These are phyloP conservation scores for Nakaseomyces bracarensis DNA, from an alignment of 1,139 yeast species.

Conservation along the genomic window DNA sequence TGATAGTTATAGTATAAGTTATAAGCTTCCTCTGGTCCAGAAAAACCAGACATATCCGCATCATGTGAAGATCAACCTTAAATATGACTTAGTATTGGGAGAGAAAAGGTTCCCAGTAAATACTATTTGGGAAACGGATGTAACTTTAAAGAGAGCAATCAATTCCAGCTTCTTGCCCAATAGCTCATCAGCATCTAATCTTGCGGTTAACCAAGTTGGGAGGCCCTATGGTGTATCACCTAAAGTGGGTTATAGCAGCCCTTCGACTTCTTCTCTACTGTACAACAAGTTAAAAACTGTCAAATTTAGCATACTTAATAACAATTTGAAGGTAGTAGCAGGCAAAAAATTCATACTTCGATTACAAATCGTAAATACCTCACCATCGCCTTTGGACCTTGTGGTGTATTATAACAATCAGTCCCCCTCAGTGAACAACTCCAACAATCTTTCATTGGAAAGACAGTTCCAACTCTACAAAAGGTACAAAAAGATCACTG, in stretches of 20 bases:
- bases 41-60: conserved; percentile 15
- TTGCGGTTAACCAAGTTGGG: conserved; percentile 2
- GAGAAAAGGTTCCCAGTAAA: conserved; percentile 16
- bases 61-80: conserved; percentile 23
- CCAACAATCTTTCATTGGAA: conserved; percentile 13
- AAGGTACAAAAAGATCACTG: conserved; percentile 19
- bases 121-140: conserved; percentile 31
- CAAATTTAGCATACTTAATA: conserved; percentile 23
- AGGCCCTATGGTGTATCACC: conserved; percentile 8
- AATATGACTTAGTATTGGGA: conserved; percentile 15
- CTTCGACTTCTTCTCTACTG: conserved; percentile 18
- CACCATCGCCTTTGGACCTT: conserved; percentile 21
- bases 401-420: conserved; percentile 26
- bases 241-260: conserved; percentile 12
- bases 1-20: conserved; percentile 27
- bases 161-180: conserved; percentile 5
- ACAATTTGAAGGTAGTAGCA: conserved; percentile 15
- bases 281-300: conserved; percentile 22
- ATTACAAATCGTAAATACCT: conserved; percentile 26
- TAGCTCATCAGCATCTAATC: conserved; percentile 11
- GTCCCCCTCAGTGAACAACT: conserved; percentile 12
- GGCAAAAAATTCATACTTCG: conserved; percentile 24
- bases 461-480: conserved; percentile 20
- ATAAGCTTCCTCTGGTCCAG: conserved; percentile 20
- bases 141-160: conserved; percentile 20